Conservation (phyloP, 1,284 basidiomycete genomes). For the Garcileccinum viscosum region DNA sequence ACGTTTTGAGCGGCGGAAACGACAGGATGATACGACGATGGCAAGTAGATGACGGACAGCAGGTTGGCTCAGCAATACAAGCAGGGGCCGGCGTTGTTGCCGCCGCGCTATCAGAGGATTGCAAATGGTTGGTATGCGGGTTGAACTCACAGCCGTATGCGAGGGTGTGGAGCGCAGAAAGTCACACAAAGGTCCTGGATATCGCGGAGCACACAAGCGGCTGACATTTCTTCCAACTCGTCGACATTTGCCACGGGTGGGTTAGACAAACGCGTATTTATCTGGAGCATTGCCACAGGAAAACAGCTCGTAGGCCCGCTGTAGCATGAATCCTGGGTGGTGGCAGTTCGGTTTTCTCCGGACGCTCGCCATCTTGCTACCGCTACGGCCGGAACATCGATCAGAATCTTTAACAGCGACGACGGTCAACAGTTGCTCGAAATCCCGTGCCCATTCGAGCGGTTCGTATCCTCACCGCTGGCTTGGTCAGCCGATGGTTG, state of each 20-base stretch:
- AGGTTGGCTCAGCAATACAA: conserved; percentile 2
- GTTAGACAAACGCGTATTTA: neutral
- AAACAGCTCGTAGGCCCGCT: neutral
- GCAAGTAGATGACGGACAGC: conserved; percentile 2
- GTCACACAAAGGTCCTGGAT: neutral
- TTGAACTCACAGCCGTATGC: neutral
- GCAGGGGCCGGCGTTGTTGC: neutral
- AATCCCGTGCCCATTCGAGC: neutral
- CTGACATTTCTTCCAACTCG: neutral
- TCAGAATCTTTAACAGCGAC: neutral
- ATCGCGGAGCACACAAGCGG: neutral
- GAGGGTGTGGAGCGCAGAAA: conserved; percentile 10
- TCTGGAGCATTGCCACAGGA: neutral
- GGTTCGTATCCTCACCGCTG: neutral
- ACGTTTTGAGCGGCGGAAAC: neutral
- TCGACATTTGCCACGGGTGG: neutral
- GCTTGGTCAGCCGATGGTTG: conserved; percentile 1
- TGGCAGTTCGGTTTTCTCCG: conserved; percentile 1
- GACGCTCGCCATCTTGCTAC: conserved; percentile 9
- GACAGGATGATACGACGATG: conserved; percentile 8
- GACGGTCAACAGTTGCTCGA: neutral
- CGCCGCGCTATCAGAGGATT: conserved; percentile 10
- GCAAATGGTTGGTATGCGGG: conserved; percentile 17
- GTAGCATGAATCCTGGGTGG: neutral
- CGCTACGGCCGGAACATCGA: neutral